Conservation (phyloP, 306 rosid species). For the Trifolium repens region DNA sequence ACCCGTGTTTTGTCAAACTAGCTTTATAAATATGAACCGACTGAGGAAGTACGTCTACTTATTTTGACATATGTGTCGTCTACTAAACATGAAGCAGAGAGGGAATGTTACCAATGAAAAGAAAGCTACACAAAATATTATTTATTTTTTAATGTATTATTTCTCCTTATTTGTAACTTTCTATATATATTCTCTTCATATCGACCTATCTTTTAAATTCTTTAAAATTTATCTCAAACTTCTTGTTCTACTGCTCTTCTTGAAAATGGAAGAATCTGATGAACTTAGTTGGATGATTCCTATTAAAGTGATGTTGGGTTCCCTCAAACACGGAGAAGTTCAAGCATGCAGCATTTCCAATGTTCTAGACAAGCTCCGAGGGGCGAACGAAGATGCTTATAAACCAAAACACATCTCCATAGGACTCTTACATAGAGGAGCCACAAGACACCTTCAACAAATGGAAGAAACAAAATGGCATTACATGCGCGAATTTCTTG, state of each 20-base stretch:
- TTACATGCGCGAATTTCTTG: not conserved
- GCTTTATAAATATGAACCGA: no score
- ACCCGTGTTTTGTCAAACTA: no score
- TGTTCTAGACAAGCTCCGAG: constrained; percentile 28
- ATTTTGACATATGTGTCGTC: no score
- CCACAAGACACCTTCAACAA: not conserved
- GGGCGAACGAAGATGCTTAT: constrained; percentile 4
- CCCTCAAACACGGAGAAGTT: not conserved
- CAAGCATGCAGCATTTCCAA: constrained; percentile 36
- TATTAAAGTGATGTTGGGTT: constrained; percentile 2
- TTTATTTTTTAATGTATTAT: not conserved
- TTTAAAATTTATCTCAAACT: not conserved
- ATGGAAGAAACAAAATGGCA: constrained; percentile 50
- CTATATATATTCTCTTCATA: not conserved
- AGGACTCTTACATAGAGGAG: constrained; percentile 42
- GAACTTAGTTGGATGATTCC: constrained; percentile 29
- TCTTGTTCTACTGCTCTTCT: not conserved
- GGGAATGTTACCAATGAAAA: no score
- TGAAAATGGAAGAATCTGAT: constrained; percentile 2
- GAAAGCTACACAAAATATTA: not conserved
- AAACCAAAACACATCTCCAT: constrained; percentile 33
- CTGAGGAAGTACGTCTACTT: no score
- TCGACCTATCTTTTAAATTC: not conserved
- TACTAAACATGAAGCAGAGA: not conserved
- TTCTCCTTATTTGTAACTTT: no score